Evolutionary conservation across 179 eudicot genomes (phyloP).

Genomic region (Pouteria campechiana): DNA sequence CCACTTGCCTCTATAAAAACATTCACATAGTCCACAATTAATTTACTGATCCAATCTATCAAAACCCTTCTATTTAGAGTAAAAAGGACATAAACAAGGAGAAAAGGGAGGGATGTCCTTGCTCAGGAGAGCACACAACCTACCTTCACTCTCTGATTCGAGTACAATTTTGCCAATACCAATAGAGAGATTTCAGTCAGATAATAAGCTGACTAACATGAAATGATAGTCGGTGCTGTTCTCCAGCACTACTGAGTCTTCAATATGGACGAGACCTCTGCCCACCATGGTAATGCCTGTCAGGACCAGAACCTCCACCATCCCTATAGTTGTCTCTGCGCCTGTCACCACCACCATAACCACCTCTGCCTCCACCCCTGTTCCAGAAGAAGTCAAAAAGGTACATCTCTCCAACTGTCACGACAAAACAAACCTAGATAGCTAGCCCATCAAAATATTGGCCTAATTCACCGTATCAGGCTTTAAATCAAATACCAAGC

Average conservation of each 20-base stretch:
- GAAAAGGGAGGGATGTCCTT: too few species aligned
- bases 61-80: too few species aligned
- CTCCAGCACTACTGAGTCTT: too few species aligned
- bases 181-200: too few species aligned
- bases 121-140: too few species aligned
- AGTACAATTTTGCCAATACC: too few species aligned
- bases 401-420: not conserved
- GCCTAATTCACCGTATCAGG: not conserved
- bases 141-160: too few species aligned
- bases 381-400: slow-evolving; percentile 5
- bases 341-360: slow-evolving; percentile 63
- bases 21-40: slow-evolving; percentile 58
- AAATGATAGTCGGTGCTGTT: too few species aligned
- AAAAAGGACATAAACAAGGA: too few species aligned
- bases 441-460: not conserved
- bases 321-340: slow-evolving; percentile 70
- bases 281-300: slow-evolving; percentile 64
- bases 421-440: not conserved
- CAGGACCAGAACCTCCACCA: slow-evolving; percentile 66
- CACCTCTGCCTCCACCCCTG: slow-evolving; percentile 37
- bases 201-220: too few species aligned
- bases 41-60: too few species aligned
- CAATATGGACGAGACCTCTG: slow-evolving; percentile 86
- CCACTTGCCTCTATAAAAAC: slow-evolving; percentile 78
- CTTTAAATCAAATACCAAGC: not conserved